These are phyloP conservation scores for Trichoderma guizhouense DNA, from an alignment of 2,329 filamentous ascomycete genomes.

Conservation along the genomic window DNA sequence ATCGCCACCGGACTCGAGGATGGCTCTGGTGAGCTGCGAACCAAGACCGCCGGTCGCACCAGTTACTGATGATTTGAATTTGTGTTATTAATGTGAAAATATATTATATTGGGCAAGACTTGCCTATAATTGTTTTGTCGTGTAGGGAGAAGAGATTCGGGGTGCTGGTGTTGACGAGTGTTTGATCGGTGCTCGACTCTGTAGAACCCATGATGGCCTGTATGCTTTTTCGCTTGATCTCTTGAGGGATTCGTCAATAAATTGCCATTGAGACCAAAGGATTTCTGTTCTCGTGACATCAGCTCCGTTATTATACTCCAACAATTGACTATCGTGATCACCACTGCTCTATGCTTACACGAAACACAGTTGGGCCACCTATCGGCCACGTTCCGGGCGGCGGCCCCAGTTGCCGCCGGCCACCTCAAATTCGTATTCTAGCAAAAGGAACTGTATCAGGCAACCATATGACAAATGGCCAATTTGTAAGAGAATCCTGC, in stretches of 20 bases:
- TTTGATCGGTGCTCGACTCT: not conserved
- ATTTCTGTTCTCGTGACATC: not conserved
- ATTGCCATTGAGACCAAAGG: not conserved
- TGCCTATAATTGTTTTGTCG: constrained; percentile 14
- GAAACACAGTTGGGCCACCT: not conserved
- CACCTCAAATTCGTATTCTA: not conserved
- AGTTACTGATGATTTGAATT: not conserved
- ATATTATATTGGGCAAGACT: not conserved
- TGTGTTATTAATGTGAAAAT: not conserved
- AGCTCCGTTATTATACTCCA: not conserved
- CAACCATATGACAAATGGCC: not conserved
- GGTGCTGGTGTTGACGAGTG: not conserved
- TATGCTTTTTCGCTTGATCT: not conserved
- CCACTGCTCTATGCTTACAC: not conserved
- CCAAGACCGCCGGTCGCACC: constrained; percentile 14
- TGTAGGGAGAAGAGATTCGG: constrained; percentile 8
- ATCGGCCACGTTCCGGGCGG: not conserved
- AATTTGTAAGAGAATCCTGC: not conserved
- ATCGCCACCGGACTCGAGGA: constrained; percentile 19
- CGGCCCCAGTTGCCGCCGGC: constrained; percentile 14
- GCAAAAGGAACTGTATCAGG: not conserved
- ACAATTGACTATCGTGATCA: not conserved
- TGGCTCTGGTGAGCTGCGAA: constrained; percentile 9
- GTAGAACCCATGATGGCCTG: constrained; percentile 1
- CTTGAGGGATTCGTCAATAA: not conserved